Base-by-base conservation (phyloP, 352 stramenopile genomes). In the Phytophthora pistaciae region DNA sequence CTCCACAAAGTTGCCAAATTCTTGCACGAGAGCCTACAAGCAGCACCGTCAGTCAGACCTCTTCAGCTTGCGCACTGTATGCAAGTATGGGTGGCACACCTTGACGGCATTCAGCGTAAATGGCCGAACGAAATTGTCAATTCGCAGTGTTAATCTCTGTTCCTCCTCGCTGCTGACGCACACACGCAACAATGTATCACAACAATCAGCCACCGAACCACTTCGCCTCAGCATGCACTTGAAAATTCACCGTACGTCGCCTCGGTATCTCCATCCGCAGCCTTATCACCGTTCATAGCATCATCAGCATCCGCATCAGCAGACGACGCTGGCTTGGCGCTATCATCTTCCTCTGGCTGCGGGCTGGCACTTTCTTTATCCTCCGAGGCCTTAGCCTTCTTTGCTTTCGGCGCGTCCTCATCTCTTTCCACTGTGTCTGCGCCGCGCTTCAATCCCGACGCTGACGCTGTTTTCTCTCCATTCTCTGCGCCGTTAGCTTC, bases 51-150 rank as follows among this genome's bases (percentile, higher is more conserved):
- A 58, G 16, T 42, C 16, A 58, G 16, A 8, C 59, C 21, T 36
- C 42, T 49, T 60, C 3, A 16, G 13, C 16, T 25, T 54, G 9
- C 13, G n/a, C 7, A 8, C 44, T 52, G 42, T 40, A 5, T 33
- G 23, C 54, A 62, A 25, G n/a, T 40, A 20, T 4, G 31, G 31
- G 31, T 3, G 31, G 66, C 31, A 1, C 64, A 92, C 87, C 79
- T 92, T 90, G 65, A 90, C 87, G 59, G 84, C 83, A 72, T 86
- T 90, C 3, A 92, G 74, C 36, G 87, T 94, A 74, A 94, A 94
- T 16, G 87, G 87, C 9, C 87, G 75, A 14, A 85, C 72, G 42
- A 94, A 94, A 57, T 94, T 94, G 56, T 90, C 80, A 50, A 94
- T 89, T 49, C 84, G 83, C 60, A 94, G 68, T 13, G 76, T 74